Conservation (phyloP, 371 early-diverging fungal genomes). For the Apophysomyces trapeziformis region DNA sequence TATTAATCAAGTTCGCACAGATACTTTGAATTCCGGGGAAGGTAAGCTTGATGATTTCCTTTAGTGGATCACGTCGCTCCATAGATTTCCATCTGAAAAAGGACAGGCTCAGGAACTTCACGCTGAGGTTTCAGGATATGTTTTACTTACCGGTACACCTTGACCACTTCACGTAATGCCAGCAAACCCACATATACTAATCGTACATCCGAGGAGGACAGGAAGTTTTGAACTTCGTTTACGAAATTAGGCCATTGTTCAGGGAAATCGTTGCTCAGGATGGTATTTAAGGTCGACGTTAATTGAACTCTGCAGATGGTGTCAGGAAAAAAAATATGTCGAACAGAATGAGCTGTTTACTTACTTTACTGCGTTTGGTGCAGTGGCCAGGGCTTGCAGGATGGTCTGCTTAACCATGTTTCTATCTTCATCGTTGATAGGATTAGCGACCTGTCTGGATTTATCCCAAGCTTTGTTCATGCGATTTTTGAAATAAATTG, state of each 20-base stretch:
- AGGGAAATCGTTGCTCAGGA: constrained; percentile 77
- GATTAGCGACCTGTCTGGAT: constrained; percentile 36
- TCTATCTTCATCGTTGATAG: constrained; percentile 74
- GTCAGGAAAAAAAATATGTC: neutral
- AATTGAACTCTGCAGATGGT: constrained; percentile 67
- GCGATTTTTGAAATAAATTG: constrained; percentile 95
- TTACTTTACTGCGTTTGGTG: constrained; percentile 75
- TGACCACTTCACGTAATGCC: constrained; percentile 79
- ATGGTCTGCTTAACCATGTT: constrained; percentile 71
- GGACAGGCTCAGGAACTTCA: too few species aligned
- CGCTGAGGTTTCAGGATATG: neutral
- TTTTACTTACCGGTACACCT: constrained; percentile 73
- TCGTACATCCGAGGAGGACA: constrained; percentile 69
- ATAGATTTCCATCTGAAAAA: constrained; percentile 55
- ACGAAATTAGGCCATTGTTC: constrained; percentile 85
- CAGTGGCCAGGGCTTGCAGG: constrained; percentile 69
- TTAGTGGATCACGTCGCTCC: constrained; percentile 64
- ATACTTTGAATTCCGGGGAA: constrained; percentile 79
- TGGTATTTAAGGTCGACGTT: constrained; percentile 67
- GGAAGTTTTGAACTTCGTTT: constrained; percentile 57
- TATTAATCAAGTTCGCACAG: constrained; percentile 57
- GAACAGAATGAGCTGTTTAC: neutral
- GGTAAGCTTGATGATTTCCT: constrained; percentile 68
- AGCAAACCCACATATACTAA: constrained; percentile 76
- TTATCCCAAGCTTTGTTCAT: constrained; percentile 77